Base-by-base conservation (phyloP, 2,329 filamentous ascomycete species). In the Ophiocordyceps sinensis region DNA sequence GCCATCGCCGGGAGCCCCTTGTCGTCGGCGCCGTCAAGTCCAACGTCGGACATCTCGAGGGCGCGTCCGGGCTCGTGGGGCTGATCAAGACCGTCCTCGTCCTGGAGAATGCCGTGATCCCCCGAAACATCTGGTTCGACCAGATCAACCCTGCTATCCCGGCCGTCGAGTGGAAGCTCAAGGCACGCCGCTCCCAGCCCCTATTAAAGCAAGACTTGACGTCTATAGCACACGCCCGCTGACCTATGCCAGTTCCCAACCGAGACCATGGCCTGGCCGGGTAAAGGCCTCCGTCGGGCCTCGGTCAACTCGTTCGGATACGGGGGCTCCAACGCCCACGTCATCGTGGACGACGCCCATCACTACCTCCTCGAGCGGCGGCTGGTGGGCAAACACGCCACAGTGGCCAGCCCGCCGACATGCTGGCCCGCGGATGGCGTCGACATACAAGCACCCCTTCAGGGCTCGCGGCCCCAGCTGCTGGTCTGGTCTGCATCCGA, bases 241-340 rank as follows among this genome's bases (percentile, higher is more conserved):
- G 19, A 19, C 19, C 19, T 19, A 19, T 19, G 3, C 19, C 4
- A 19, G 19, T 19, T 19, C 19, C 19, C 19, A 19, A 19, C 19
- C 3, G 19, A 19, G 19, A 19, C 19, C 4, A 19, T 19, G 19
- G 19, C 19, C 4, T 38, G 37, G 28, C 37, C 37, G 13, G 19
- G 11, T n/a, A 5, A 39, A 14, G 37, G 31, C 11, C 28, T 39
- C 8, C 41, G 45, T 3, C 51, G 54, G 9, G 50, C 46, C 17
- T 55, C 49, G 34, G 49, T 64, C 15, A 64, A 61, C 45, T 54
- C 50, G 12, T 65, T 61, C 41, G 62, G 62, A 0, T 59, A 51
- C 42, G 62, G 62, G 4, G 61, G 62, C 9, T 48, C 54, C 9
- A 64, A 65, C 41, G 52, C 50, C 3, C 59, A 63, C 32, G 49